phyloP scores from a whole-genome alignment of 306 rosid genomes.

The Psophocarpus tetragonolobus region DNA sequence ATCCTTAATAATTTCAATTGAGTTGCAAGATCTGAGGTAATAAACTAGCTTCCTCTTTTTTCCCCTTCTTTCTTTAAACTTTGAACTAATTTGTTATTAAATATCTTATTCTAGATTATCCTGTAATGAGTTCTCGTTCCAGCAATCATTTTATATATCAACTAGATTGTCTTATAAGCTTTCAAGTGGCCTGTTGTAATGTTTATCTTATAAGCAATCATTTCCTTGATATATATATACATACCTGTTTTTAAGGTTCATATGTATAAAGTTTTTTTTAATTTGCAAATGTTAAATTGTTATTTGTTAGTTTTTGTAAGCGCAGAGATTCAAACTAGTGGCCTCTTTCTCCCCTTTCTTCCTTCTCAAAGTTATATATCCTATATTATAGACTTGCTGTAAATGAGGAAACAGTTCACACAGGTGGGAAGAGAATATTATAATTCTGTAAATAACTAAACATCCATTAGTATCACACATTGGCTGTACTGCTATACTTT shows the following conservation, averaged over 20 bases:
- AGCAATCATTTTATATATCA: background rate
- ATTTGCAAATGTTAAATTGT: no score
- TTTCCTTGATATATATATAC: constrained; percentile 1
- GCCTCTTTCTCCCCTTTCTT: no score
- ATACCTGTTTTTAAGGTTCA: background rate
- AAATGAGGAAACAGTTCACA: constrained; percentile 2
- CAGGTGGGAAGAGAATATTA: constrained; percentile 12
- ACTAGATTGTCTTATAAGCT: constrained; percentile 14
- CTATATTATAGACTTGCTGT: background rate
- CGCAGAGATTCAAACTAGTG: no score
- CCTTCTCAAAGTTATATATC: no score
- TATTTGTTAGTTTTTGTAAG: no score
- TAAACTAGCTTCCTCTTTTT: constrained; percentile 25
- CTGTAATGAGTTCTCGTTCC: background rate
- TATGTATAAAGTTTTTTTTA: background rate
- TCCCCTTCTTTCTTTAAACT: constrained; percentile 3
- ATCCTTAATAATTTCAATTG: constrained; percentile 29
- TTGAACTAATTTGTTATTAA: background rate
- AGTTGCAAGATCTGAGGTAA: constrained; percentile 42
- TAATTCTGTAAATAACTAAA: background rate
- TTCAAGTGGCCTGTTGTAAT: constrained; percentile 1
- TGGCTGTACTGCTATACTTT: constrained; percentile 2
- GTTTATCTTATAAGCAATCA: constrained; percentile 23
- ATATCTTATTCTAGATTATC: constrained; percentile 20
- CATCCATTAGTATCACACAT: background rate